phyloP scores from a whole-genome alignment of 495 filamentous ascomycete species.

The Neurospora intermedia region DNA sequence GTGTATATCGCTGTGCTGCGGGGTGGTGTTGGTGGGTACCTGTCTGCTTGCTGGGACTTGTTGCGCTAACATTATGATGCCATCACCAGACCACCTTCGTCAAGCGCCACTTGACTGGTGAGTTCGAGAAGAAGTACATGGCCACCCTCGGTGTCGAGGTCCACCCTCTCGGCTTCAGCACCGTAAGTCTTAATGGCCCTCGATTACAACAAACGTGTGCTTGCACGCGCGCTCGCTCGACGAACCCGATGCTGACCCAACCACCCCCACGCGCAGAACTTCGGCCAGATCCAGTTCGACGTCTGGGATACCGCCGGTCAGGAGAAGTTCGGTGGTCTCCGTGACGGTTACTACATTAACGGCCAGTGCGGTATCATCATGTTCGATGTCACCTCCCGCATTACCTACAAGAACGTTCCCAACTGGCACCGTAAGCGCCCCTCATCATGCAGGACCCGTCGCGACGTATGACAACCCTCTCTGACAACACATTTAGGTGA shows the following conservation, averaged over 20 bases:
- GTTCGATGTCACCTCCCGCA: slow-evolving; percentile 99
- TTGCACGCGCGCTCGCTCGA: slow-evolving; percentile 4
- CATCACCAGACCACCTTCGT: slow-evolving; percentile 87
- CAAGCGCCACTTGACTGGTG: slow-evolving; percentile 98
- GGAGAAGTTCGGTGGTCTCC: slow-evolving; percentile 99
- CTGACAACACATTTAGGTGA: slow-evolving; percentile 56
- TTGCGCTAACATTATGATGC: slow-evolving; percentile 15
- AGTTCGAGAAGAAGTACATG: slow-evolving; percentile 99
- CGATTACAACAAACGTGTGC: slow-evolving; percentile 2
- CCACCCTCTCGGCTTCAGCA: slow-evolving; percentile 87
- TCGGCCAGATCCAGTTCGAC: slow-evolving; percentile 94
- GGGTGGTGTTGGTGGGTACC: slow-evolving; percentile 11
- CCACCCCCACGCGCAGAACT: slow-evolving; percentile 52
- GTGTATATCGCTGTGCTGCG: slow-evolving; percentile 13
- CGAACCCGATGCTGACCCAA: slow-evolving; percentile 17
- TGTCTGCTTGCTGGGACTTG: background rate
- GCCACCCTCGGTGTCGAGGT: slow-evolving; percentile 99
- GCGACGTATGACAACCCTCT: background rate
- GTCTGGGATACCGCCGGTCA: slow-evolving; percentile 99
- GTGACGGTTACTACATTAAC: slow-evolving; percentile 99
- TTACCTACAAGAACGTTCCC: slow-evolving; percentile 99
- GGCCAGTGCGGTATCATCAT: slow-evolving; percentile 99
- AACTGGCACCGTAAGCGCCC: slow-evolving; percentile 96
- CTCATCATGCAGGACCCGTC: background rate
- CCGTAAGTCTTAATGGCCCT: slow-evolving; percentile 48